Base-by-base conservation (phyloP, 345 rosid species). In the Eucalyptus albens region DNA sequence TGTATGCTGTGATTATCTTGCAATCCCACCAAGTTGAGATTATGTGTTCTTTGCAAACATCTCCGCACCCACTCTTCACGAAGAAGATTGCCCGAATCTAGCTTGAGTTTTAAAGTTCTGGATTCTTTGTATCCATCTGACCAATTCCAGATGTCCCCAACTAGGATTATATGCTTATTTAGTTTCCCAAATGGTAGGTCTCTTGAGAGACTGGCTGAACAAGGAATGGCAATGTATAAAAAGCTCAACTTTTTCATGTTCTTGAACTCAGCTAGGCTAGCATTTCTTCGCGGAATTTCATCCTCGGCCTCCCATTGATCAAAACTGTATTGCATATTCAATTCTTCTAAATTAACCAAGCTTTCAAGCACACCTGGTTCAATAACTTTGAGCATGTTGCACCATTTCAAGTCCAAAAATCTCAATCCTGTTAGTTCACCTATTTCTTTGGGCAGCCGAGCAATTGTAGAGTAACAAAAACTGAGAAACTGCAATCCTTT, bases 81-180 rank as follows among this genome's bases (percentile, higher is more conserved):
- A 13, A 29, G 33, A 62, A 29, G 69, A 62, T 29, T 27, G 33
- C 17, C 69, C 4, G 33, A 62, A 62, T 62, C 69, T 3, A 62
- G 33, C 69, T 62, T 62, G 9, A 62, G 69, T 15, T 62, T 62
- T 13, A 62, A 62, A 14, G 16, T 62, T 13, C 16, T 13, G 9
- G 17, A 29, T 27, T 62, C 33, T 6, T 29, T 0, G 16, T 29
- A 6, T 29, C 6, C 17, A 29, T 3, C 16, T 1, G 3, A 29
- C 69, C 69, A 62, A 62, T 62, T 5, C 9, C 33, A 29, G 29
- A 62, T 6, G 69, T 6, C 1, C 33, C 69, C 69, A 29, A 62
- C 4, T 29, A 12, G 33, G 33, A 62, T 62, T 13, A 2, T 62
- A 62, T 62, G 9, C 33, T 62, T 7, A 2, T 29, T 62, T 8